Evolutionary conservation across 208 protist genomes (phyloP), one percentile per base, ranked within the genome.

Genomic region (Histomonas meleagridis): DNA sequence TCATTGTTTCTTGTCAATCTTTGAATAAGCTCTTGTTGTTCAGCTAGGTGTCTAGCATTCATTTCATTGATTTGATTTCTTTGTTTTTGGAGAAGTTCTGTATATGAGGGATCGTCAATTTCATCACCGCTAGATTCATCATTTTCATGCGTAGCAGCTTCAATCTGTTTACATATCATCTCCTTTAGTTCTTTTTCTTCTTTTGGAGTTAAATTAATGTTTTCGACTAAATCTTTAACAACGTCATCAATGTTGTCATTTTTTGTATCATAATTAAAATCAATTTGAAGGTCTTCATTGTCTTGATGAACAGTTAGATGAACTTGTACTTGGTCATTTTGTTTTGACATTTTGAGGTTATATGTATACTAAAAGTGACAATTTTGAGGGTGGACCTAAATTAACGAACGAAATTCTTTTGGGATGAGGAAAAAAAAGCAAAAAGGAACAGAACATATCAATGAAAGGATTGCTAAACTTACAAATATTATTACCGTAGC

Each of bases 171-270:
- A 43, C 40, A 26, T 40, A 72, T 72, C 32, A 72, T 40, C 32
- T 40, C 5, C 40, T 72, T 72, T 43, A 72, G 14, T 40, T 72
- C 65, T 72, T 40, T 12, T 40, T 32, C 65, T 40, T 72, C 65
- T 43, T 72, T 32, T 43, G 32, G 32, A 10, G 21, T 40, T 12
- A 72, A 40, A 43, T 43, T 43, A 43, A 26, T 43, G 16, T 26
- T 72, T 72, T 72, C 40, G 3, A 72, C 65, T 12, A 72, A 32
- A 43, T 72, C 65, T 0, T 32, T n/a, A 12, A 72, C 65, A 72
- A 72, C 65, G 32, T 72, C 65, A 72, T 72, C 65, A 72, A 72
- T n/a, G 40, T 72, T 32, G 40, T 72, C 65, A 16, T 72, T 72
- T 1, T 35, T 10, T 23, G 32, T 40, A 43, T 72, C 65, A 32